These are phyloP conservation scores for Pyracantha coccinea DNA, from an alignment of 331 rosid genomes.

Conservation along the genomic window DNA sequence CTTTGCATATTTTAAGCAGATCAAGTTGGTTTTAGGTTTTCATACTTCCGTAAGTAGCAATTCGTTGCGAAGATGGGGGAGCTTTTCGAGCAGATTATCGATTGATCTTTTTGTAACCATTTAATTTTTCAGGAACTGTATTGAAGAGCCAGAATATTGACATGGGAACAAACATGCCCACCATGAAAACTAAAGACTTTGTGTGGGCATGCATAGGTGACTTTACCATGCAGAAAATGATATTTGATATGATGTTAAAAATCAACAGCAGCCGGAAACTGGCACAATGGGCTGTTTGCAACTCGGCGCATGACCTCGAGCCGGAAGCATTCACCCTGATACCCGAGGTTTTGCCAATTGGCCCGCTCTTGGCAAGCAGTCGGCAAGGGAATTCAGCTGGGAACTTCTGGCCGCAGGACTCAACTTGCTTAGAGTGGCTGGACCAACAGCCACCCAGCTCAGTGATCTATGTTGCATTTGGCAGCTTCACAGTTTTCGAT, in stretches of 20 bases:
- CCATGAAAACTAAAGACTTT: slow-evolving; percentile 20
- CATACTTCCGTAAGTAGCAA: neutral
- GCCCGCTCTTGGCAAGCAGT: slow-evolving; percentile 50
- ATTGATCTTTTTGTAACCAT: too few species aligned
- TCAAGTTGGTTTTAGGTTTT: too few species aligned
- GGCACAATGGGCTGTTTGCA: slow-evolving; percentile 43
- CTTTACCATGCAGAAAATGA: slow-evolving; percentile 9
- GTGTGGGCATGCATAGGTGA: slow-evolving; percentile 25
- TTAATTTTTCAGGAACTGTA: slow-evolving; percentile 18
- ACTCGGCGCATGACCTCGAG: slow-evolving; percentile 44
- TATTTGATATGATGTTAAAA: slow-evolving; percentile 6
- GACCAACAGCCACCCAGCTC: slow-evolving; percentile 43
- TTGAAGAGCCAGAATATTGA: slow-evolving; percentile 19
- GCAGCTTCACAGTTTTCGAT: slow-evolving; percentile 49
- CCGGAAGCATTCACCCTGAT: slow-evolving; percentile 33
- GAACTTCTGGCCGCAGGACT: slow-evolving; percentile 44
- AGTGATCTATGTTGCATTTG: slow-evolving; percentile 72
- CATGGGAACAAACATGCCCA: slow-evolving; percentile 25
- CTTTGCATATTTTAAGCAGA: too few species aligned
- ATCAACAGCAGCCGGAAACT: slow-evolving; percentile 8
- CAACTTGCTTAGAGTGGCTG: slow-evolving; percentile 46
- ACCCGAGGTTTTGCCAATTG: slow-evolving; percentile 43
- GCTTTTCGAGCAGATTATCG: too few species aligned
- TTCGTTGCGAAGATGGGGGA: neutral
- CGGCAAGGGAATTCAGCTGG: slow-evolving; percentile 22